A percentile compares a stretch with the other conserved stretches of the same genome.
phyloP scores from a whole-genome alignment of 495 filamentous ascomycete species.

The Achaetomiella virescens region DNA sequence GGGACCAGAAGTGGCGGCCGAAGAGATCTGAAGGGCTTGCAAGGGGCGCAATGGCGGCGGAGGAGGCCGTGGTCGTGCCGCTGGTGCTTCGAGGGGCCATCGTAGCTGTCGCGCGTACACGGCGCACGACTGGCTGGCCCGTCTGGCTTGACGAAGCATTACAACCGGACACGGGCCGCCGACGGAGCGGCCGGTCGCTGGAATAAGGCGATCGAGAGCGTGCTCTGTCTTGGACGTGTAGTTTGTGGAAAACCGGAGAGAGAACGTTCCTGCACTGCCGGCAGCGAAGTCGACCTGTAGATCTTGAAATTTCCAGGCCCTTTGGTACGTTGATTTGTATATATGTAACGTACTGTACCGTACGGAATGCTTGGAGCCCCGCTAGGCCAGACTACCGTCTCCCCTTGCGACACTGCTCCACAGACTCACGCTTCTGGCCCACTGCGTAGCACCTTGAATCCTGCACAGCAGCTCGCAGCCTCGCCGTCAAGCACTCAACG shows the following conservation, averaged over 20 bases:
- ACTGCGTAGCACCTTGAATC: neutral
- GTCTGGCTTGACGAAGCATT: constrained; percentile 17
- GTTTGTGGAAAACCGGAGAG: no score
- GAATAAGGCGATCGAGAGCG: neutral
- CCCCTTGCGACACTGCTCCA: no score
- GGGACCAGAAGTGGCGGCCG: neutral
- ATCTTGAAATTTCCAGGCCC: no score
- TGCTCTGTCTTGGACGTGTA: no score
- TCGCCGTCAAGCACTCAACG: neutral
- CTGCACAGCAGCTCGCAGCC: neutral
- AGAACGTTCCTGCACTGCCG: no score
- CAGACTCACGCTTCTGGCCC: no score
- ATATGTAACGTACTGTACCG: no score
- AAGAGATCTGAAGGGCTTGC: neutral
- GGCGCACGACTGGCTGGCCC: constrained; percentile 18
- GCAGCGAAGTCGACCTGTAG: no score
- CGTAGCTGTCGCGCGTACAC: constrained; percentile 1
- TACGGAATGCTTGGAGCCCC: no score
- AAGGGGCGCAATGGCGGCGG: neutral
- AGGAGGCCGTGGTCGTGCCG: neutral
- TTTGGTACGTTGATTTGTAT: no score
- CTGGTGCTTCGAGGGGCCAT: constrained; percentile 1
- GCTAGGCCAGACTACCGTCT: no score
- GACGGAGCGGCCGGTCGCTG: neutral
- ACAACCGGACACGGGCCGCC: neutral